phyloP scores from a whole-genome alignment of 2,329 filamentous ascomycete genomes.

The Chrysosporium queenslandicum region DNA sequence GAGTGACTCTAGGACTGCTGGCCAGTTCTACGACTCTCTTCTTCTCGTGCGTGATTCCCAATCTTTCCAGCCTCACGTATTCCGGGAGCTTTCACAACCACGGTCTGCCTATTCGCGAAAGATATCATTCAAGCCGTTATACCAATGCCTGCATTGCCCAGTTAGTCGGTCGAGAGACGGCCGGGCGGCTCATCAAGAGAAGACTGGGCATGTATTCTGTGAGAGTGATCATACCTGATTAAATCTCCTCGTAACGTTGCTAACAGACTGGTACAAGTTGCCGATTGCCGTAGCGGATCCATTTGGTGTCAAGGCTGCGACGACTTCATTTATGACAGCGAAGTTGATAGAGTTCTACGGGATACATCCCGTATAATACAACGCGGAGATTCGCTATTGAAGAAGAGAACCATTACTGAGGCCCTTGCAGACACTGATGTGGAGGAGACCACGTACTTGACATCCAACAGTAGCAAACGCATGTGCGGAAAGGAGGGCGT shows the following conservation, averaged over 20 bases:
- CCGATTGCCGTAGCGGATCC: conserved; percentile 33
- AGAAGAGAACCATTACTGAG: conserved; percentile 28
- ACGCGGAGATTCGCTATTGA: conserved; percentile 12
- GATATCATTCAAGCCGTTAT: conserved; percentile 31
- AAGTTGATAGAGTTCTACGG: conserved; percentile 29
- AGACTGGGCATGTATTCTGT: conserved; percentile 36
- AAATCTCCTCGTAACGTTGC: conserved; percentile 10
- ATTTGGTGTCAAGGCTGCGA: conserved; percentile 34
- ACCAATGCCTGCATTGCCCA: conserved; percentile 32
- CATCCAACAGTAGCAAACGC: conserved; percentile 64
- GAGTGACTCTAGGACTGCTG: conserved; percentile 26
- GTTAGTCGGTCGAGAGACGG: conserved; percentile 26
- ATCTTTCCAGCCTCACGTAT: conserved; percentile 22
- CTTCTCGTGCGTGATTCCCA: conserved; percentile 26
- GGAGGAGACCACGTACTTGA: conserved; percentile 67
- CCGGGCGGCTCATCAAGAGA: conserved; percentile 29
- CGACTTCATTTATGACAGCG: conserved; percentile 36
- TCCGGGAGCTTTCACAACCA: conserved; percentile 19
- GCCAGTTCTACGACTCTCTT: conserved; percentile 29
- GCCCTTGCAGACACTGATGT: conserved; percentile 22
- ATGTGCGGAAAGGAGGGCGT: conserved; percentile 81
- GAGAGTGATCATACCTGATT: conserved; percentile 14
- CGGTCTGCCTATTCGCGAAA: conserved; percentile 20
- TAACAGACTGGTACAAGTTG: conserved; percentile 23
- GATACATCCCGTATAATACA: conserved; percentile 8